Evolutionary conservation across 2,329 filamentous ascomycete species (phyloP).

Genomic region (Microcyclospora pomicola): DNA sequence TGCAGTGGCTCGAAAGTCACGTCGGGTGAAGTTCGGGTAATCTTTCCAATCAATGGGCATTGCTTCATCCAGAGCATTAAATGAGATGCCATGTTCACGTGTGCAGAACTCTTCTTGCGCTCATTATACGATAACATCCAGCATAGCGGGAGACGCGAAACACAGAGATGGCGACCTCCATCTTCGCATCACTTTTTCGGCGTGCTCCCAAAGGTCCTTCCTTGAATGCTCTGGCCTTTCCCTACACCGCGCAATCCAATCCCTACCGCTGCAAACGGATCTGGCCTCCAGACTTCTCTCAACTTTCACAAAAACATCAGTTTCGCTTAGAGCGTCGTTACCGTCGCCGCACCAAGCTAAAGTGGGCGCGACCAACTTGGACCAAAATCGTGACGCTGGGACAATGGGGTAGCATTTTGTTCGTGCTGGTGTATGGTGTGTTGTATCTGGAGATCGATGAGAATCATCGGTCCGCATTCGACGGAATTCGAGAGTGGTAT

Average conservation of each 20-base stretch:
- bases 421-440: constrained; percentile 42
- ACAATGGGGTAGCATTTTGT: constrained; percentile 47
- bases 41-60: too few species aligned
- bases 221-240: constrained; percentile 11
- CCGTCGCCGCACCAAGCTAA: constrained; percentile 52
- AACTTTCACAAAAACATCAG: constrained; percentile 57
- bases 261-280: constrained; percentile 53
- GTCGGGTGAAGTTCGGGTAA: too few species aligned
- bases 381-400: constrained; percentile 50
- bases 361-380: constrained; percentile 49
- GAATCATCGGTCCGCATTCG: constrained; percentile 31
- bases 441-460: constrained; percentile 43
- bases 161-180: constrained; percentile 7
- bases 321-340: constrained; percentile 68
- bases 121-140: too few species aligned
- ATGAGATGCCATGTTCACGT: too few species aligned
- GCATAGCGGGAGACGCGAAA: too few species aligned
- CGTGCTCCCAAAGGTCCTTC: constrained; percentile 9
- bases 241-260: constrained; percentile 34
- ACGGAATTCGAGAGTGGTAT: constrained; percentile 29
- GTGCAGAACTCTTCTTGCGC: too few species aligned
- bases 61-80: too few species aligned
- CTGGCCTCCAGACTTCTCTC: constrained; percentile 66
- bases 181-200: constrained; percentile 16
- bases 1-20: too few species aligned